Base-by-base conservation (phyloP, 1,139 yeast genomes). In the Geotrichum aggregatum region DNA sequence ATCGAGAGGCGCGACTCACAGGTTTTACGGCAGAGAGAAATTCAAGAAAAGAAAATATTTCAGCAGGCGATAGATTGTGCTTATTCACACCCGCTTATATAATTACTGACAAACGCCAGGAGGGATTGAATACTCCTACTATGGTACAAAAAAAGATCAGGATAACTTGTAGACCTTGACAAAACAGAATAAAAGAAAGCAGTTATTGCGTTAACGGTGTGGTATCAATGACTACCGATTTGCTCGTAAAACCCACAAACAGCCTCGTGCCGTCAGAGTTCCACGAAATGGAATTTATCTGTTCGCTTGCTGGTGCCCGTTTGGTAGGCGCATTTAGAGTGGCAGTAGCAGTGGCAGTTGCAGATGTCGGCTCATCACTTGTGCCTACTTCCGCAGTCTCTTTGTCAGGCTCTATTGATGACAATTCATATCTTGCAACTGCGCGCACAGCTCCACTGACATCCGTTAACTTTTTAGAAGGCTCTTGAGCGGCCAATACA, bases 251-350 rank as follows among this genome's bases (percentile, higher is more conserved):
- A 39, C 65, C 60, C 7, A 61, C 65, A 52, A 61, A 58, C 8
- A 64, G 31, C 36, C 53, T 54, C 8, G 58, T 54, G 2, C 64
- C 62, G 35, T 58, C 60, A 1, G 52, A 33, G 39, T 58, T 62
- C 68, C 68, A 65, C 10, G 62, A 54, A 7, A 64, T 49, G 11
- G 63, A 54, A 42, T 54, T 59, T 26, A 60, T 56, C 30, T 52
- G 55, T 11, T 52, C 54, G n/a, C 18, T 22, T 6, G 16, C 56
- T 51, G 19, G 49, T 58, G 10, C 22, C 44, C 14, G 35, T 8
- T 24, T 24, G 8, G 28, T 5, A 24, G 8, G 5, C 8, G 8
- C 28, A 24, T 8, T 24, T 24, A 8, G 8, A 24, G 7, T 24
- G 5, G 28, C 5, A 24, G 7, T 24, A 24, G 8, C 28, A 24